These are phyloP conservation scores for Carex cristatella DNA, from an alignment of 176 grass and related monocot species.

Conservation along the genomic window DNA sequence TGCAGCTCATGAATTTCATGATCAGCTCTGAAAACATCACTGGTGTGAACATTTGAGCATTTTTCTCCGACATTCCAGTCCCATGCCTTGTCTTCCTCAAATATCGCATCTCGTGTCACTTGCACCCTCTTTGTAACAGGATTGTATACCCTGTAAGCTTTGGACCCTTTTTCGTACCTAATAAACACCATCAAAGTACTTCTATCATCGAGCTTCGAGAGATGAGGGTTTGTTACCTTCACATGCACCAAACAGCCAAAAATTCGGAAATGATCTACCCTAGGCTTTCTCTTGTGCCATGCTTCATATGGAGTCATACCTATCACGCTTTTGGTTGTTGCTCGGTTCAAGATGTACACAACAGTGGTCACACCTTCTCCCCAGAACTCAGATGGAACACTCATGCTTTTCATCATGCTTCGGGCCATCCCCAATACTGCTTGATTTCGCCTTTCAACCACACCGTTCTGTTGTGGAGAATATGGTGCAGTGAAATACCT, in stretches of 20 bases:
- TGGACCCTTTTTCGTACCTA: neutral
- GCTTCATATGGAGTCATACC: neutral
- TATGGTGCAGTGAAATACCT: too few species aligned
- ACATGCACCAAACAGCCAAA: neutral
- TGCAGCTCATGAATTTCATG: too few species aligned
- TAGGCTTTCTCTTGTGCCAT: neutral
- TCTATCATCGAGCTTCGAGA: slow-evolving; percentile 1
- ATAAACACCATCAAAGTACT: neutral
- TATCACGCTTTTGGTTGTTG: neutral
- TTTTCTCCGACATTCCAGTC: neutral
- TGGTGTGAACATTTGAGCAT: neutral
- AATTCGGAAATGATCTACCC: neutral
- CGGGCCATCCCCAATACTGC: neutral
- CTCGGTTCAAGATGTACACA: neutral
- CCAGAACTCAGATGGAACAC: neutral
- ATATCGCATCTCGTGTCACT: neutral
- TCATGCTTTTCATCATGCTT: neutral
- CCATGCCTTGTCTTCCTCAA: neutral
- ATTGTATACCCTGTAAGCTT: slow-evolving; percentile 8
- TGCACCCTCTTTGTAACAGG: neutral
- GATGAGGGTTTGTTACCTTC: neutral
- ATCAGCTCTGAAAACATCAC: neutral
- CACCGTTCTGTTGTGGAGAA: neutral
- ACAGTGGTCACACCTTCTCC: neutral
- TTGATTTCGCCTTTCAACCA: neutral